These are phyloP conservation scores for Terfezia boudieri DNA, from an alignment of 495 filamentous ascomycete species.

Conservation along the genomic window DNA sequence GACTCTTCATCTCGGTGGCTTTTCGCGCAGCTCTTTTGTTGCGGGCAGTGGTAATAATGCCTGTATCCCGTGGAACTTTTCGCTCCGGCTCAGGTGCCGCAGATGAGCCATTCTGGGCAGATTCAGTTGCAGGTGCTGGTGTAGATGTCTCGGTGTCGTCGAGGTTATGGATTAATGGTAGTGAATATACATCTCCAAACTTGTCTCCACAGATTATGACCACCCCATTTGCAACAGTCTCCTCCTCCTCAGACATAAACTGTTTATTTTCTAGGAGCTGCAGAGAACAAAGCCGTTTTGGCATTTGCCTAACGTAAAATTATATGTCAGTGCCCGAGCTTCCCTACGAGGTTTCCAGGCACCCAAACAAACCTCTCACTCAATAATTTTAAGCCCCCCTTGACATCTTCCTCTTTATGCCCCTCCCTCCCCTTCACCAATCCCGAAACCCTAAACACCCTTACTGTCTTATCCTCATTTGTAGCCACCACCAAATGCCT, in stretches of 20 bases:
- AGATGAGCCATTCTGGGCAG: neutral
- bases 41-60: slow-evolving; percentile 3
- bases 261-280: slow-evolving; percentile 28
- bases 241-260: neutral
- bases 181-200: slow-evolving; percentile 80
- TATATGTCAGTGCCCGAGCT: neutral
- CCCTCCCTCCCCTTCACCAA: slow-evolving; percentile 26
- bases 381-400: slow-evolving; percentile 30
- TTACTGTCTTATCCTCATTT: slow-evolving; percentile 70
- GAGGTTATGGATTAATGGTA: slow-evolving; percentile 44
- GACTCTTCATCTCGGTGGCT: slow-evolving; percentile 19
- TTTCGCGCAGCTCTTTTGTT: slow-evolving; percentile 10
- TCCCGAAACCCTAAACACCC: slow-evolving; percentile 43
- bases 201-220: slow-evolving; percentile 74
- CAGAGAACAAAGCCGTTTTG: slow-evolving; percentile 64
- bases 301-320: slow-evolving; percentile 42
- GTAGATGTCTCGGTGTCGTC: slow-evolving; percentile 1
- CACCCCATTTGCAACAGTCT: slow-evolving; percentile 25
- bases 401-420: neutral
- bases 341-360: neutral
- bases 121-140: neutral
- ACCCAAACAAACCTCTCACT: slow-evolving; percentile 40
- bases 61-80: slow-evolving; percentile 31
- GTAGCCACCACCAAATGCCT: slow-evolving; percentile 55
- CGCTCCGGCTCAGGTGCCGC: slow-evolving; percentile 1